A percentile compares a stretch with the other conserved stretches of the same genome.
Evolutionary conservation across 2,329 filamentous ascomycete genomes (phyloP).

Genomic region (Zymoseptoria pseudotritici): DNA sequence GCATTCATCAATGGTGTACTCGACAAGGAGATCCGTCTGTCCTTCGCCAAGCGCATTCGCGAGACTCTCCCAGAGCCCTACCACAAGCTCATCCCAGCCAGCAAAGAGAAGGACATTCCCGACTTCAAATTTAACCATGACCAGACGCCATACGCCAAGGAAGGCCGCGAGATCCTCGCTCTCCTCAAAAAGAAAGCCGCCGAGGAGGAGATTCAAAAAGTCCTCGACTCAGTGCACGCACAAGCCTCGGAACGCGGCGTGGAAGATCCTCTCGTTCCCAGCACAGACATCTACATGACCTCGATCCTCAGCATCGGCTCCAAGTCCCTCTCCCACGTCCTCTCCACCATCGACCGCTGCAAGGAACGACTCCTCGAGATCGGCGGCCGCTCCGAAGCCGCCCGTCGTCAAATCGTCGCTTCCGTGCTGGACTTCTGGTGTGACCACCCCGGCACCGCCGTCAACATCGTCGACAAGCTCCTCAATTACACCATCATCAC

Average conservation of each 20-base stretch:
- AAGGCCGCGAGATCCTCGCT: constrained; percentile 74
- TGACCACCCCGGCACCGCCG: constrained; percentile 81
- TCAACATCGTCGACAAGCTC: constrained; percentile 91
- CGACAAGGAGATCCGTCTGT: constrained; percentile 94
- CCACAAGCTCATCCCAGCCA: constrained; percentile 69
- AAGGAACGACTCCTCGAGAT: constrained; percentile 81
- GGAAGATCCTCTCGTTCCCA: constrained; percentile 69
- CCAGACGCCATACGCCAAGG: constrained; percentile 68
- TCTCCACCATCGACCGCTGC: constrained; percentile 91
- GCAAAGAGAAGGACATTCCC: constrained; percentile 91
- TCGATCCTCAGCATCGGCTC: constrained; percentile 88
- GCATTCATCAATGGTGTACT: constrained; percentile 85
- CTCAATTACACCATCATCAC: constrained; percentile 95
- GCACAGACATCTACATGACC: constrained; percentile 89
- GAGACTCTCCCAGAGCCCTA: constrained; percentile 84
- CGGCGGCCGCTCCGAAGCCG: constrained; percentile 64
- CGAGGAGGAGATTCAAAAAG: constrained; percentile 76
- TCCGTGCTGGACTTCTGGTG: constrained; percentile 91
- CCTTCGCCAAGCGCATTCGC: constrained; percentile 92
- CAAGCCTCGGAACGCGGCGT: constrained; percentile 63
- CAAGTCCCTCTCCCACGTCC: constrained; percentile 91
- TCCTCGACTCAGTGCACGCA: constrained; percentile 75
- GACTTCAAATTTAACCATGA: constrained; percentile 83
- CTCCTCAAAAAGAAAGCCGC: constrained; percentile 77
- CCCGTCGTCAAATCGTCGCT: constrained; percentile 79